Evolutionary conservation across 352 stramenopile species (phyloP), one percentile per base, ranked within the genome.

Genomic region (Phytophthora litchii): DNA sequence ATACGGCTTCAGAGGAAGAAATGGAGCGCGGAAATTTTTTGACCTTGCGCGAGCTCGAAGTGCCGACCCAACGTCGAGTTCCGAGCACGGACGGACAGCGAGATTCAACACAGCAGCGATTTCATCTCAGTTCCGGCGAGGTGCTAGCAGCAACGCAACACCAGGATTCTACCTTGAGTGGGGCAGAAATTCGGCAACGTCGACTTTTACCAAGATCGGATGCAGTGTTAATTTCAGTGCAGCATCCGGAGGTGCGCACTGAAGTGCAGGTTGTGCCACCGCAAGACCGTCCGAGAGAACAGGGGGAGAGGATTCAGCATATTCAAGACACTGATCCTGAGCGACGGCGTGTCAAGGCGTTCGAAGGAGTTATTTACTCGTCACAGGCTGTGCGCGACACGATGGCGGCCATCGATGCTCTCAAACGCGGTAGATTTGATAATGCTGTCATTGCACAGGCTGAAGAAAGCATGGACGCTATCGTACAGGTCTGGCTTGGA

Each of bases 321-420:
- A 2, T 44, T 54, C 6, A 53, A 17, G 42, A 59, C 11, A 16
- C n/a, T 1, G 17, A 27, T 21, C 6, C 11, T 0, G 38, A 58
- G 12, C 29, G 21, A 8, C 38, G 17, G 38, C 49, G 20, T 27
- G 41, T 43, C 16, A 59, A 49, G 40, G 23, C 27, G 14, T 65
- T 46, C 17, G 55, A 65, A 8, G 41, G 41, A 21, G 49, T 65
- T 14, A 65, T 60, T 21, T 54, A 54, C 34, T 60, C 57, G 4
- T 60, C 57, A 3, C 57, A 65, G 49, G 57, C 49, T 31, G 48
- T 65, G 34, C 57, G 57, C 4, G 57, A 65, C 17, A 44, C 57
- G 12, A 65, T 60, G 57, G 43, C 48, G 1, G 57, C 57, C 20
- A 50, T 65, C 16, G 50, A 60, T 34, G 48, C 49, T 43, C 41